Evolutionary conservation across 2,329 filamentous ascomycete genomes (phyloP).

Genomic region (Coniochaeta hoffmannii): DNA sequence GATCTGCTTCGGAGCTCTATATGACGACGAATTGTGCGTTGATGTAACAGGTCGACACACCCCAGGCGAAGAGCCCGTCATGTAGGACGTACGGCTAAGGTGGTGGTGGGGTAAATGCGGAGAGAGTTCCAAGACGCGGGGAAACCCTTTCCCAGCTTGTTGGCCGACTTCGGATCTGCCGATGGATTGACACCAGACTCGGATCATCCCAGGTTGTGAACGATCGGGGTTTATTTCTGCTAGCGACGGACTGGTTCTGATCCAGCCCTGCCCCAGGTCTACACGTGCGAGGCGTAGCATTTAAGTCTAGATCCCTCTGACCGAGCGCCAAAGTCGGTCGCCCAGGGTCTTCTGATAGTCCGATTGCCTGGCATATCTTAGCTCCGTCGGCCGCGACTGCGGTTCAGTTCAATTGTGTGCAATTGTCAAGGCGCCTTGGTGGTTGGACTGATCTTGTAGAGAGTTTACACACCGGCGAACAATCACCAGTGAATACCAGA

Average conservation of each 20-base stretch:
- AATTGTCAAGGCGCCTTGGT: background rate
- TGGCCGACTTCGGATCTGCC: background rate
- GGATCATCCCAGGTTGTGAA: background rate
- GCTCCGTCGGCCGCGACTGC: too few species aligned
- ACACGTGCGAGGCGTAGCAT: too few species aligned
- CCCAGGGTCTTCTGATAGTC: background rate
- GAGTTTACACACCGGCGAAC: background rate
- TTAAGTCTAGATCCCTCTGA: too few species aligned
- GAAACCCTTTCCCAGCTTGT: conserved; percentile 1
- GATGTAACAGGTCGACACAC: too few species aligned
- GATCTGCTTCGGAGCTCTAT: too few species aligned
- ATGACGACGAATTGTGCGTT: too few species aligned
- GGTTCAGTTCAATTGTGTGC: background rate
- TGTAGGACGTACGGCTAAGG: too few species aligned
- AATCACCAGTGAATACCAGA: background rate
- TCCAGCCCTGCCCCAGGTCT: background rate
- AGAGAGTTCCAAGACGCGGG: background rate
- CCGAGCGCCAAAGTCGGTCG: background rate
- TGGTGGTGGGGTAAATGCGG: background rate
- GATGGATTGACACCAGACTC: background rate
- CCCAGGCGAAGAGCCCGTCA: too few species aligned
- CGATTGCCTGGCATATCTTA: background rate
- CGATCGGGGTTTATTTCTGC: background rate
- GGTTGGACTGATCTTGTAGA: background rate
- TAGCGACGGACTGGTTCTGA: background rate